Conservation (phyloP, 2,329 filamentous ascomycete species). For the Didymella pinodella region DNA sequence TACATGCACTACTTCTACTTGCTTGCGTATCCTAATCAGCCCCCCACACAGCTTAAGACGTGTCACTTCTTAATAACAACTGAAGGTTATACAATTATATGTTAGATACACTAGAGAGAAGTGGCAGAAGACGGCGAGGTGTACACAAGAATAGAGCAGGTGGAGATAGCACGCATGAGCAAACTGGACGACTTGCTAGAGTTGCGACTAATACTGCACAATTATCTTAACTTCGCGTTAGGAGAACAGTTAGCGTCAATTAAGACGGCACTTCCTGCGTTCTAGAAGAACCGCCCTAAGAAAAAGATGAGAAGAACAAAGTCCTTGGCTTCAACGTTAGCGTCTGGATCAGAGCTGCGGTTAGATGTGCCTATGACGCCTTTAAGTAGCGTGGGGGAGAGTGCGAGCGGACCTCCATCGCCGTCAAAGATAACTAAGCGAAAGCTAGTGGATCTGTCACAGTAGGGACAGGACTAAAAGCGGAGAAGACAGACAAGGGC, state of each 20-base stretch:
- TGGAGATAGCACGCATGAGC: constrained; percentile 19
- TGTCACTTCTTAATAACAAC: too few relatives aligned
- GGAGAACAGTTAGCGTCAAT: constrained; percentile 18
- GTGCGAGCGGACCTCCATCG: not conserved
- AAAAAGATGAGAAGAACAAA: constrained; percentile 8
- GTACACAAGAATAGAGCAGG: constrained; percentile 16
- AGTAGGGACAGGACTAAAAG: too few relatives aligned
- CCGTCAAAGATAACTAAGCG: not conserved
- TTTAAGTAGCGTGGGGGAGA: not conserved
- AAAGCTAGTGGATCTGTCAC: not conserved
- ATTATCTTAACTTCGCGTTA: constrained; percentile 19
- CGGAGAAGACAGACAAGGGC: too few relatives aligned
- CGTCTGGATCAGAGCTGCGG: not conserved
- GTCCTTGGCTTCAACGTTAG: not conserved
- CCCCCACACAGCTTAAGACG: too few relatives aligned
- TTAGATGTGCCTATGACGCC: not conserved
- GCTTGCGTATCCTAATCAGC: too few relatives aligned
- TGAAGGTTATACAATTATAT: constrained; percentile 19
- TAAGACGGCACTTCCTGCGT: constrained; percentile 17
- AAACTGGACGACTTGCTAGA: constrained; percentile 20
- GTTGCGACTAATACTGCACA: constrained; percentile 17
- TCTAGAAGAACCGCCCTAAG: constrained; percentile 15
- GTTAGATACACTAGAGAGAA: constrained; percentile 23
- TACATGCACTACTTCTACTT: too few relatives aligned
- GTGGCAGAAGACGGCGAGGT: constrained; percentile 14